Conservation (phyloP, 2,329 filamentous ascomycete species). For the Ophiosphaerella herpotricha region DNA sequence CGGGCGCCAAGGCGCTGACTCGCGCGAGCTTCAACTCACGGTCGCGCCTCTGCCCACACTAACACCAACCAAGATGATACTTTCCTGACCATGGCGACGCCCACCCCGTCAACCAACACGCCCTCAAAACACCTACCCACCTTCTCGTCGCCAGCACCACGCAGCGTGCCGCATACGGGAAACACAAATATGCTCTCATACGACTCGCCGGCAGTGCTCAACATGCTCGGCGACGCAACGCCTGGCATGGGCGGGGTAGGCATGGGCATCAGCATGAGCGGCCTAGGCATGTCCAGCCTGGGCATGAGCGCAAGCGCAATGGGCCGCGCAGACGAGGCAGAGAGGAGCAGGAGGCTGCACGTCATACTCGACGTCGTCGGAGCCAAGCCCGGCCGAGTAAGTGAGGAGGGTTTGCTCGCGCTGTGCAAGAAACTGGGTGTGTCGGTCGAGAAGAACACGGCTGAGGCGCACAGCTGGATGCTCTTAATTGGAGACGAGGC, state of each 20-base stretch:
- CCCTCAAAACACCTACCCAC: slow-evolving; percentile 43
- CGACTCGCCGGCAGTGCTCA: slow-evolving; percentile 51
- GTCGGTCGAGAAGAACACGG: slow-evolving; percentile 50
- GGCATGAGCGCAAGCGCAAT: slow-evolving; percentile 45
- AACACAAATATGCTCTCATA: slow-evolving; percentile 45
- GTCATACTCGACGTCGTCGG: slow-evolving; percentile 69
- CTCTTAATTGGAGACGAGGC: slow-evolving; percentile 43
- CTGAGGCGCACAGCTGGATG: slow-evolving; percentile 36
- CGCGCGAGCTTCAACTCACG: not conserved
- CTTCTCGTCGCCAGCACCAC: slow-evolving; percentile 49
- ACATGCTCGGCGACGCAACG: slow-evolving; percentile 46
- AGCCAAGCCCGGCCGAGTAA: slow-evolving; percentile 70
- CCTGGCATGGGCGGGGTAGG: slow-evolving; percentile 41
- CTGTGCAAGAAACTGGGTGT: slow-evolving; percentile 68
- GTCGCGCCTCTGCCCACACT: not conserved
- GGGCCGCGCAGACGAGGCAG: slow-evolving; percentile 57
- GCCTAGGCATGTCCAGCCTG: slow-evolving; percentile 48
- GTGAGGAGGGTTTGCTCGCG: slow-evolving; percentile 74
- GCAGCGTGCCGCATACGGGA: slow-evolving; percentile 48
- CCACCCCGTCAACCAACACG: slow-evolving; percentile 44
- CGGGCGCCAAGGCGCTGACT: not conserved
- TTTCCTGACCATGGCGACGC: slow-evolving; percentile 37
- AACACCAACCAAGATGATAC: not conserved
- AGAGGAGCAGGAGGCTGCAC: slow-evolving; percentile 58
- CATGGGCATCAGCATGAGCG: slow-evolving; percentile 47